Evolutionary conservation across 192 early-diverging fungal species (phyloP).

Genomic region (Lunasporangiospora selenospora): DNA sequence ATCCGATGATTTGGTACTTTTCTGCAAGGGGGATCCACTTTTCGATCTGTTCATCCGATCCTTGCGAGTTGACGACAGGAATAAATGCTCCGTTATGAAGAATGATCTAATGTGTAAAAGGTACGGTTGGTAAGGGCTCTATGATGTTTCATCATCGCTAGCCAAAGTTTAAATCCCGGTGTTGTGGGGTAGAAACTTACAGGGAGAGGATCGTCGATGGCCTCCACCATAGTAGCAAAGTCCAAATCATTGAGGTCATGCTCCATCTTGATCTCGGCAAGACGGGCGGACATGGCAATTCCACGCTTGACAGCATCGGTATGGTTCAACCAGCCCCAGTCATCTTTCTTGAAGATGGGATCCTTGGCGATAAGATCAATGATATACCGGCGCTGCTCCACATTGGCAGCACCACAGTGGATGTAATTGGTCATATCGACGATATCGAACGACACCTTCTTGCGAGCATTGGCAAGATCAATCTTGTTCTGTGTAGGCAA

Average conservation of each 20-base stretch:
- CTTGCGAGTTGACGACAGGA: conserved; percentile 74
- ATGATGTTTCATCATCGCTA: too few species aligned
- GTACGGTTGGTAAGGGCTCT: too few species aligned
- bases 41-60: conserved; percentile 72
- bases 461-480: conserved; percentile 70
- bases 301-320: conserved; percentile 47
- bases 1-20: conserved; percentile 78
- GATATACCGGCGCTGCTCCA: conserved; percentile 39
- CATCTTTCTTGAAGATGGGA: conserved; percentile 40
- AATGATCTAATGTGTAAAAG: conserved; percentile 32
- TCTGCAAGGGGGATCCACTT: conserved; percentile 73
- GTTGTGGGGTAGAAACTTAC: conserved; percentile 27
- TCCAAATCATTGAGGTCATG: conserved; percentile 41
- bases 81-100: conserved; percentile 70
- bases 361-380: conserved; percentile 38
- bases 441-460: conserved; percentile 71
- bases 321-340: conserved; percentile 44
- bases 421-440: conserved; percentile 78
- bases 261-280: conserved; percentile 47
- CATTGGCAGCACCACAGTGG: conserved; percentile 61
- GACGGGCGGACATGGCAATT: conserved; percentile 41
- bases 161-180: too few species aligned
- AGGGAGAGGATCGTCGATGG: conserved; percentile 35
- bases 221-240: conserved; percentile 38
- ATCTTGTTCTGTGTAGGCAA: conserved; percentile 31